Conservation (phyloP, 495 filamentous ascomycete genomes). For the Podospora sp. region DNA sequence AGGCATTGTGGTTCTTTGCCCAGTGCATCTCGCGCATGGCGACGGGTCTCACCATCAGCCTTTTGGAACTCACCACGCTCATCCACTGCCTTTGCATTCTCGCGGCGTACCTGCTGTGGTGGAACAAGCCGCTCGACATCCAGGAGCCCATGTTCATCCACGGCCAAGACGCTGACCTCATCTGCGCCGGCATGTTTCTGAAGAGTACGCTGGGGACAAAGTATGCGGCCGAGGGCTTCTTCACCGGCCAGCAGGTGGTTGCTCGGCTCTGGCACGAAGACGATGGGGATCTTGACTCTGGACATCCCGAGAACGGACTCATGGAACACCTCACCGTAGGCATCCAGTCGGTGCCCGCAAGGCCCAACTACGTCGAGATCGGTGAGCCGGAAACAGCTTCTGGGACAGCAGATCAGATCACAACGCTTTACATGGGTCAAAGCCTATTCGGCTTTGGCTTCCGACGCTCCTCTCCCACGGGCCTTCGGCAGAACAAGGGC, state of each 20-base stretch:
- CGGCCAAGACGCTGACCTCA: slow-evolving; percentile 5
- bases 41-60: slow-evolving; percentile 5
- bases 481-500: background rate
- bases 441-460: background rate
- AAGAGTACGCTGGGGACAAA: background rate
- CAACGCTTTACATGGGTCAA: slow-evolving; percentile 2
- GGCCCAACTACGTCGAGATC: background rate
- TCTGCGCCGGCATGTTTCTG: slow-evolving; percentile 1
- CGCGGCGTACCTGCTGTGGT: slow-evolving; percentile 19
- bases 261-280: background rate
- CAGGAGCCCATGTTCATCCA: slow-evolving; percentile 13
- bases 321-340: background rate
- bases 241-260: background rate
- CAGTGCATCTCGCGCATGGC: slow-evolving; percentile 13
- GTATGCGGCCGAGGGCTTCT: background rate
- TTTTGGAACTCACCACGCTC: slow-evolving; percentile 25
- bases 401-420: background rate
- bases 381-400: background rate
- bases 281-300: background rate
- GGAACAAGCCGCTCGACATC: slow-evolving; percentile 24
- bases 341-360: background rate
- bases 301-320: background rate
- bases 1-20: slow-evolving; percentile 17
- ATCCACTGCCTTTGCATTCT: slow-evolving; percentile 20
- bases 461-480: background rate